Evolutionary conservation across 2,329 filamentous ascomycete genomes (phyloP), one percentile per base, ranked within the genome.

Genomic region (Alternaria tenuissima): DNA sequence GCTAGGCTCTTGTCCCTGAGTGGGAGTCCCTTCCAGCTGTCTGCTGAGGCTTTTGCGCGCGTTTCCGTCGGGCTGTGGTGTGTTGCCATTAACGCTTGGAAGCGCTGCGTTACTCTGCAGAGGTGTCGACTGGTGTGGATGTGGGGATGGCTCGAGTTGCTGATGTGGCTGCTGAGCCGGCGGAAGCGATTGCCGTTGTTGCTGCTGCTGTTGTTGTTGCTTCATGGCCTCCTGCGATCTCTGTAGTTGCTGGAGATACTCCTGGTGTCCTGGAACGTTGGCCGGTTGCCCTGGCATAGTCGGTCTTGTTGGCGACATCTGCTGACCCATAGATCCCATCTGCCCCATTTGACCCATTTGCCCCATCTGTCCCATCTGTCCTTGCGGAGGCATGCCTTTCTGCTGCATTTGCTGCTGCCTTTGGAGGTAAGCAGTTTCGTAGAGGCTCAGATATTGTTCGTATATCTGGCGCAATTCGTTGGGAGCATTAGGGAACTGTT

Each of bases 391-490:
- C 61, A 74, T 70, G 38, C 76, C 77, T 42, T 81, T 78, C 77
- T 57, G 52, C 43, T 60, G 57, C 57, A 82, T 79, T 68, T 78
- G 78, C 54, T 79, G 74, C 62, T 87, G 87, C 67, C 86, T 85
- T 34, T 83, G 81, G 36, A 85, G 73, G 81, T 86, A 91, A 2
- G 85, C 86, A 60, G 89, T 87, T 75, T 97, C 94, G 65, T 96
- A 97, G 32, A 89, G 86, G 26, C 86, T 81, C 6, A 97, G 80
- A 66, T 94, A 93, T 36, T 87, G 85, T 69, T 93, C 89, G 77
- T 95, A 96, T 7, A 92, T 85, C 28, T 85, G 84, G 68, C 89
- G 82, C 60, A 97, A 77, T 67, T 95, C 89, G 59, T 87, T 85
- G 2, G 88, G 84, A 0, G 91, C 92, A 9, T 83, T 86, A 1